A percentile compares a stretch with the other conserved stretches of the same genome.
Conservation (phyloP, 305 asterid genomes). For the Solanum aculeatissimum region DNA sequence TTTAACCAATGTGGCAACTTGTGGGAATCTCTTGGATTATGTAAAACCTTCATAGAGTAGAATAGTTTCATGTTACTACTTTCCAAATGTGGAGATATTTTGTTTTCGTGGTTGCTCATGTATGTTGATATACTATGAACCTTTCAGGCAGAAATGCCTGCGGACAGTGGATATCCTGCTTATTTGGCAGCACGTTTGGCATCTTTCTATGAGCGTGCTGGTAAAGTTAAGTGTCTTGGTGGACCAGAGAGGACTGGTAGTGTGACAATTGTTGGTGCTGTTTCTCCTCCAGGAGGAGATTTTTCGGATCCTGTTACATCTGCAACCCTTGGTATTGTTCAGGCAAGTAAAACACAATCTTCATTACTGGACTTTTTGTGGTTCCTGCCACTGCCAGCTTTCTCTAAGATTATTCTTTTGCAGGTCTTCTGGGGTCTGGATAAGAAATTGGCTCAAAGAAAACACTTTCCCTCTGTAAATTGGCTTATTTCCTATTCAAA, state of each 20-base stretch:
- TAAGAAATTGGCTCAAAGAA: slow-evolving; percentile 94
- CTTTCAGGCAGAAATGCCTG: slow-evolving; percentile 97
- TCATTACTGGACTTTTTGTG: background rate
- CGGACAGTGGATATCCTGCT: slow-evolving; percentile 99
- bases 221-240: slow-evolving; percentile 91
- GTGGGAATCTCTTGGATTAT: background rate
- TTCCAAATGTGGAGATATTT: background rate
- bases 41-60: background rate
- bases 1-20: background rate
- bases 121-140: background rate
- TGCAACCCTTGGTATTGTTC: slow-evolving; percentile 94
- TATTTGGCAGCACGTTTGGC: slow-evolving; percentile 98
- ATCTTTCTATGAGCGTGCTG: slow-evolving; percentile 96
- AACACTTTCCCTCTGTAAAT: slow-evolving; percentile 95
- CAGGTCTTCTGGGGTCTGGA: slow-evolving; percentile 99
- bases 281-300: slow-evolving; percentile 99
- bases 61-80: background rate
- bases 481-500: slow-evolving; percentile 98
- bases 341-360: slow-evolving; percentile 31
- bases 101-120: background rate
- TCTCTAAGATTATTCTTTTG: slow-evolving; percentile 1
- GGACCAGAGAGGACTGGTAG: slow-evolving; percentile 95
- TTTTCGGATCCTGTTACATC: slow-evolving; percentile 99
- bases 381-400: slow-evolving; percentile 6
- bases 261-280: slow-evolving; percentile 97